These are phyloP conservation scores for Tricholomella constricta DNA, from an alignment of 768 basidiomycete genomes.

Conservation along the genomic window DNA sequence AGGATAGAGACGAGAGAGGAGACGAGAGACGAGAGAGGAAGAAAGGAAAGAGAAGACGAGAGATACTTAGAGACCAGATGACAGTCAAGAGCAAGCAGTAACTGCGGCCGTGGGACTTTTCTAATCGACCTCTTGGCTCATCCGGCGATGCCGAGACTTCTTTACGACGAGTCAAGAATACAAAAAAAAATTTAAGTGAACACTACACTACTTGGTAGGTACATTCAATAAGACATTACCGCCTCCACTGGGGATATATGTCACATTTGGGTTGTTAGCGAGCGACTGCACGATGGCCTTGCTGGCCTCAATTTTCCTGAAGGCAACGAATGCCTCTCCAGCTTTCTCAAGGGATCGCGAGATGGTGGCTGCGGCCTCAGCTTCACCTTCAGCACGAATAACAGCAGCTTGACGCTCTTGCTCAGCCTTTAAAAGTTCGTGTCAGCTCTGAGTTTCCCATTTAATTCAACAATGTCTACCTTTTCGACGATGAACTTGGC, in stretches of 20 bases:
- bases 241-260: conserved; percentile 82
- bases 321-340: conserved; percentile 92
- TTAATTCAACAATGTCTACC: conserved; percentile 39
- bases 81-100: conserved; percentile 46
- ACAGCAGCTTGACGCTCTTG: conserved; percentile 99
- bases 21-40: conserved; percentile 48
- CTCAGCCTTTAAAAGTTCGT: conserved; percentile 67
- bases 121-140: conserved; percentile 28
- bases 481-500: conserved; percentile 99
- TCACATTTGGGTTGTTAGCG: conserved; percentile 77
- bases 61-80: conserved; percentile 48
- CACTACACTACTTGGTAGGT: conserved; percentile 50
- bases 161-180: not conserved
- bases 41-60: conserved; percentile 46
- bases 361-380: conserved; percentile 94
- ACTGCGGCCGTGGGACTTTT: conserved; percentile 42
- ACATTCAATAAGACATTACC: conserved; percentile 86
- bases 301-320: conserved; percentile 96
- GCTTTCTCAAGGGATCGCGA: conserved; percentile 90
- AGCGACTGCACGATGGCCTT: conserved; percentile 94
- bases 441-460: conserved; percentile 3
- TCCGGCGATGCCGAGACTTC: conserved; percentile 13
- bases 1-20: conserved; percentile 42
- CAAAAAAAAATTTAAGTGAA: conserved; percentile 3
- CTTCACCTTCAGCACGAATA: conserved; percentile 97